These are phyloP conservation scores for Baorangia bicolor DNA, from an alignment of 768 basidiomycete species.

Conservation along the genomic window DNA sequence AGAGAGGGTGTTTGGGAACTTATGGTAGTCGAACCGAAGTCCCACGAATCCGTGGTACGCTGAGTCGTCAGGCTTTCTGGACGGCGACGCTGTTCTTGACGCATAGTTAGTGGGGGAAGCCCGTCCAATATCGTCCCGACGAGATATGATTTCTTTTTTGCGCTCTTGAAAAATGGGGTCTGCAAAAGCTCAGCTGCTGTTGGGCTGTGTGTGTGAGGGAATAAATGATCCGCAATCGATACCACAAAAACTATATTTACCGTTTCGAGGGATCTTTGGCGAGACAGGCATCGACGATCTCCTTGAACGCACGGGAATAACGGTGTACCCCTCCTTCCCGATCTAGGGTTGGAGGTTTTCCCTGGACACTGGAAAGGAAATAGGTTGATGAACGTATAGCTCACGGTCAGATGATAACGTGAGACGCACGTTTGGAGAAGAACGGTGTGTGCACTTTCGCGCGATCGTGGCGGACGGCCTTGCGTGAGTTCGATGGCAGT, in stretches of 20 bases:
- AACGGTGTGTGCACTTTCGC: conserved; percentile 70
- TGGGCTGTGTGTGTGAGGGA: conserved; percentile 49
- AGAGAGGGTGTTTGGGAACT: conserved; percentile 33
- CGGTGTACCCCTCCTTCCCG: conserved; percentile 67
- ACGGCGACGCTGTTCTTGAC: conserved; percentile 65
- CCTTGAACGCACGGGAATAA: conserved; percentile 81
- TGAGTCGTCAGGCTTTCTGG: conserved; percentile 37
- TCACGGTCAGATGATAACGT: not conserved
- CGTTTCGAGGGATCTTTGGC: conserved; percentile 80
- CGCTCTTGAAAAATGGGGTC: conserved; percentile 72
- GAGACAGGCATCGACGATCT: conserved; percentile 80
- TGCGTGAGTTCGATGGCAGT: conserved; percentile 89
- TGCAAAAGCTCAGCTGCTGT: conserved; percentile 75
- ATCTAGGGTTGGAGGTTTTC: conserved; percentile 75
- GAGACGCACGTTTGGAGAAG: conserved; percentile 68
- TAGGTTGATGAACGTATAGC: not conserved
- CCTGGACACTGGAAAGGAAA: conserved; percentile 54
- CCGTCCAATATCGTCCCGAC: conserved; percentile 73
- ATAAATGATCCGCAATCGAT: not conserved
- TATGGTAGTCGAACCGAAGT: conserved; percentile 55
- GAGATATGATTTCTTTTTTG: conserved; percentile 79
- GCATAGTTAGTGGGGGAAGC: conserved; percentile 67
- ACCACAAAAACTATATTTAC: conserved; percentile 35
- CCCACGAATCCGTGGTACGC: conserved; percentile 76
- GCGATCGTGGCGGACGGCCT: conserved; percentile 82